Conservation (phyloP, 2,329 filamentous ascomycete genomes). For the Colletotrichum karsti region DNA sequence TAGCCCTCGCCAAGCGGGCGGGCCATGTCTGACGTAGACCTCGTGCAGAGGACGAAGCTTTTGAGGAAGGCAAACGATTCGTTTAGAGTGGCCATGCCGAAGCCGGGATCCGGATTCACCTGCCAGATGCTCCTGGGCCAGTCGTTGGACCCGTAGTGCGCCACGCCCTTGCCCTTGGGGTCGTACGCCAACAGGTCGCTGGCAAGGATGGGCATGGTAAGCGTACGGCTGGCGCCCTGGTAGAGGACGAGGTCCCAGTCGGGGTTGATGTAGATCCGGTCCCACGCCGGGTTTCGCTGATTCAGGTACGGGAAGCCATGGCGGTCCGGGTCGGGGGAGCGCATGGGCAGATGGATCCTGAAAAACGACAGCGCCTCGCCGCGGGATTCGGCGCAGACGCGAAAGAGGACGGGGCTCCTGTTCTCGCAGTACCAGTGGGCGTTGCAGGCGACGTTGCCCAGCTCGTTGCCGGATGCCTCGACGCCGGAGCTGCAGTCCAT, state of each 20-base stretch:
- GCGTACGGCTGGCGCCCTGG: conserved; percentile 1
- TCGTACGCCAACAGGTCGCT: conserved; percentile 31
- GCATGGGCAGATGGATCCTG: conserved; percentile 31
- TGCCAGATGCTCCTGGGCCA: conserved; percentile 24
- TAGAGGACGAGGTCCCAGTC: conserved; percentile 33
- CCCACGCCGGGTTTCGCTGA: conserved; percentile 29
- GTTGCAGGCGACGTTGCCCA: conserved; percentile 23
- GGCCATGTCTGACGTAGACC: conserved; percentile 13
- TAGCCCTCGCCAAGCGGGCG: conserved; percentile 19
- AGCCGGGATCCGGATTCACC: conserved; percentile 19
- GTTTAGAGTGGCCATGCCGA: conserved; percentile 24
- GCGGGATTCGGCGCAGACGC: conserved; percentile 29
- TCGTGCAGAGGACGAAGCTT: conserved; percentile 17
- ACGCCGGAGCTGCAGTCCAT: conserved; percentile 4
- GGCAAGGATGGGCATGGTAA: conserved; percentile 28
- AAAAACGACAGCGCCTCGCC: conserved; percentile 29
- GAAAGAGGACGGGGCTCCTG: conserved; percentile 28
- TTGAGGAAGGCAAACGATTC: conserved; percentile 19
- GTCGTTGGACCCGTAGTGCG: conserved; percentile 28
- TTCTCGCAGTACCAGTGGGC: conserved; percentile 31
- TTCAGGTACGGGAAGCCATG: conserved; percentile 15
- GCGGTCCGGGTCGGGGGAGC: conserved; percentile 1
- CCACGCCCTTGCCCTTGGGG: conserved; percentile 19
- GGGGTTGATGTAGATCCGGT: conserved; percentile 30
- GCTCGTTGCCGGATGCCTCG: conserved; percentile 3